Conservation (phyloP, 2,329 filamentous ascomycete genomes). For the Albifimbria verrucaria region DNA sequence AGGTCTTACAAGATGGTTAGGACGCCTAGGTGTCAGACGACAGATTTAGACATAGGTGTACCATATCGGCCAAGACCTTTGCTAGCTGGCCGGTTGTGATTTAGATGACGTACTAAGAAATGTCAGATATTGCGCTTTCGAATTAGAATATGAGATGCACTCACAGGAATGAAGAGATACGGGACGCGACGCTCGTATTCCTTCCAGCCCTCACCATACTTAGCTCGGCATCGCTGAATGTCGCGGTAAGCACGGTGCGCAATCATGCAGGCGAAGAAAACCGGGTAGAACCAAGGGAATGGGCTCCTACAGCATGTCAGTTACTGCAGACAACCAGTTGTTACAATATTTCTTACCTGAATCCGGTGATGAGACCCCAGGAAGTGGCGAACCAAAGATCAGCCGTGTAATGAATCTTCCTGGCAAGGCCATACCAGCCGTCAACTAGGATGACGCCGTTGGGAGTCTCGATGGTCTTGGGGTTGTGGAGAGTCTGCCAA, state of each 20-base stretch:
- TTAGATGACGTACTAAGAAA: slow-evolving; percentile 39
- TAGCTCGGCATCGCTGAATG: slow-evolving; percentile 70
- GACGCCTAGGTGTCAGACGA: too few relatives aligned
- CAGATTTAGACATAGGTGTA: too few relatives aligned
- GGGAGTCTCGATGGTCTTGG: slow-evolving; percentile 69
- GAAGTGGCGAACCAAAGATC: slow-evolving; percentile 47
- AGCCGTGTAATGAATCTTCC: slow-evolving; percentile 56
- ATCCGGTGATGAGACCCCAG: slow-evolving; percentile 51
- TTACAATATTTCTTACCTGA: slow-evolving; percentile 28
- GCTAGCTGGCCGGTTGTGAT: background rate
- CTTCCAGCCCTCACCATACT: slow-evolving; percentile 79
- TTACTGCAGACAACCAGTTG: background rate
- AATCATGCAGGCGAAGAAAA: slow-evolving; percentile 83
- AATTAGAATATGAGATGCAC: slow-evolving; percentile 12
- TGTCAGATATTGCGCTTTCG: slow-evolving; percentile 10
- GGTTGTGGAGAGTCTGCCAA: slow-evolving; percentile 80
- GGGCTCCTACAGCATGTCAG: slow-evolving; percentile 48
- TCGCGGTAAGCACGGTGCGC: slow-evolving; percentile 74
- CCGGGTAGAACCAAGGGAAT: slow-evolving; percentile 87
- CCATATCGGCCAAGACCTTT: too few relatives aligned
- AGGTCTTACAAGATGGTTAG: too few relatives aligned
- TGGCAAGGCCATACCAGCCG: slow-evolving; percentile 77
- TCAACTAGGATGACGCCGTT: slow-evolving; percentile 76
- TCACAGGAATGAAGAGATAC: slow-evolving; percentile 76
- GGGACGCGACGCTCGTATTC: slow-evolving; percentile 78